Conservation (phyloP, 768 basidiomycete genomes). For the Xerocomellus intermedius region DNA sequence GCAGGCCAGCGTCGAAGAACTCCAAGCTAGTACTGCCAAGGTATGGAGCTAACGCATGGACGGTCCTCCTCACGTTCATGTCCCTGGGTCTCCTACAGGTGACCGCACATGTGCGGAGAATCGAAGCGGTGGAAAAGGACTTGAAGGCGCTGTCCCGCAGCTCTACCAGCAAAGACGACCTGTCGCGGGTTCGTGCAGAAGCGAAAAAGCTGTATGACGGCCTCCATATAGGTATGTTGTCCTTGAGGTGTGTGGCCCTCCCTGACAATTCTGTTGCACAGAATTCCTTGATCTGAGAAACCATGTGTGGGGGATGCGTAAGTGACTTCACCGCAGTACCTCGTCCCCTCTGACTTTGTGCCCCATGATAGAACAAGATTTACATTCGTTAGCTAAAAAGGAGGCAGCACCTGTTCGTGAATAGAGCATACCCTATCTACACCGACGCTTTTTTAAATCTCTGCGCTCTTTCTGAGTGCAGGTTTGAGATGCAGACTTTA, state of each 20-base stretch:
- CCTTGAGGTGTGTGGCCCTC: neutral
- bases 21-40: constrained; percentile 82
- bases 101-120: constrained; percentile 76
- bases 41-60: constrained; percentile 33
- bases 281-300: constrained; percentile 80
- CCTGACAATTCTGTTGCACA: constrained; percentile 23
- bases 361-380: constrained; percentile 63
- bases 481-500: no score
- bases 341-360: neutral
- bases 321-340: constrained; percentile 33
- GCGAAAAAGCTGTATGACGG: constrained; percentile 87
- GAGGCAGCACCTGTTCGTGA: constrained; percentile 60
- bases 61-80: neutral
- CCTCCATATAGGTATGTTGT: constrained; percentile 66
- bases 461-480: neutral
- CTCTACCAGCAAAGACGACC: constrained; percentile 77
- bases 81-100: constrained; percentile 44
- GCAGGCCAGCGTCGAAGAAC: constrained; percentile 83
- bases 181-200: constrained; percentile 71
- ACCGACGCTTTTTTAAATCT: neutral
- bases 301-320: constrained; percentile 87
- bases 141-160: constrained; percentile 67
- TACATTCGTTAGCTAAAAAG: constrained; percentile 71
- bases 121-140: constrained; percentile 89
- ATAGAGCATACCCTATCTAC: constrained; percentile 29